Conservation (phyloP, 2,329 filamentous ascomycete genomes). For the Verruconis gallopava region DNA sequence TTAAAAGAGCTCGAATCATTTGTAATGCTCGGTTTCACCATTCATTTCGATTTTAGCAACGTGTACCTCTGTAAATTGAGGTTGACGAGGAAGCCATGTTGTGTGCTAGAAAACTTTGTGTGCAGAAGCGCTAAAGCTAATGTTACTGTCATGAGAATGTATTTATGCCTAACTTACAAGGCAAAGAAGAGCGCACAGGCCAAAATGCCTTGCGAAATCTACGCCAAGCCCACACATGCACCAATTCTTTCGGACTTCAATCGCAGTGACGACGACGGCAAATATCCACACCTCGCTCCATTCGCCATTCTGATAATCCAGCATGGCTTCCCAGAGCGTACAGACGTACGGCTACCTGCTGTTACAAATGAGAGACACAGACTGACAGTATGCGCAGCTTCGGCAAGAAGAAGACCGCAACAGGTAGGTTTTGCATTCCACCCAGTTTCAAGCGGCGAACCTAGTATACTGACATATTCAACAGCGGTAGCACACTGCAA, state of each 20-base stretch:
- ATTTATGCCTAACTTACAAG: no score
- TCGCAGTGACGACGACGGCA: neutral
- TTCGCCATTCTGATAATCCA: neutral
- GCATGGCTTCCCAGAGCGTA: neutral
- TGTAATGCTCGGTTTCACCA: no score
- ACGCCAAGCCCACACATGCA: no score
- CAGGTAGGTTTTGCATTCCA: constrained; percentile 21
- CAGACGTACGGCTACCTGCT: neutral
- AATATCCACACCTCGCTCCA: neutral
- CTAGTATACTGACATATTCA: constrained; percentile 10
- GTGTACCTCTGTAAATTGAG: no score
- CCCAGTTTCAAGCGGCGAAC: neutral
- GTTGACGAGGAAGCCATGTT: no score
- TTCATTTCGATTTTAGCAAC: no score
- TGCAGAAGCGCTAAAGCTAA: no score
- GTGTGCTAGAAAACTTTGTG: no score
- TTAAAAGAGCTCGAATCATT: no score
- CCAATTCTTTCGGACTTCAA: neutral
- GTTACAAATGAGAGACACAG: neutral
- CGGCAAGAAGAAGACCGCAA: constrained; percentile 65
- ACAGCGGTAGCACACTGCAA: constrained; percentile 86
- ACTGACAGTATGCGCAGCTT: constrained; percentile 34
- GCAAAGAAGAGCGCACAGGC: no score
- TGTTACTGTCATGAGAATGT: no score
- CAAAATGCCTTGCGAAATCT: no score